phyloP scores from a whole-genome alignment of 306 rosid genomes.

The Adenanthera pavonina region DNA sequence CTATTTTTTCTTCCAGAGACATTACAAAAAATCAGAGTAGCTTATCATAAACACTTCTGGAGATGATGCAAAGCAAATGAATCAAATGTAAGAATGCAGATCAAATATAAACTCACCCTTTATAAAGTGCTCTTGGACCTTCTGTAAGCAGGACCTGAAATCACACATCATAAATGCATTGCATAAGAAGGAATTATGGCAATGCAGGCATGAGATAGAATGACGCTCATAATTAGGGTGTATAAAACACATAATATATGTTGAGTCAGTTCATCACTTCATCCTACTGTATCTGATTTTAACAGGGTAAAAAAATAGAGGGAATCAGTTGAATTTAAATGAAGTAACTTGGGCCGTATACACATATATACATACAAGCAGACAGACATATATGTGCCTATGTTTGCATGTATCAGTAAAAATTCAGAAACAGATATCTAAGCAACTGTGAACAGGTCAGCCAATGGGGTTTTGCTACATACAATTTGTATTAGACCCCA shows the following conservation, averaged over 20 bases:
- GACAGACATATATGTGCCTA: too few species aligned
- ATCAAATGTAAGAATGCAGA: conserved; percentile 21
- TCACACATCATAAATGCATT: conserved; percentile 35
- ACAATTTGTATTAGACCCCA: not conserved
- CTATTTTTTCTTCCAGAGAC: not conserved
- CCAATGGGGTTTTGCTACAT: not conserved
- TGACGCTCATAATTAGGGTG: conserved; percentile 2
- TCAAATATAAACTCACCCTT: conserved; percentile 73
- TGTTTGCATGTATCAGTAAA: too few species aligned
- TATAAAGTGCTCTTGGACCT: conserved; percentile 92
- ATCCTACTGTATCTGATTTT: not conserved
- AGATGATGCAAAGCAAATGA: conserved; percentile 36
- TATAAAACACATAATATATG: not conserved
- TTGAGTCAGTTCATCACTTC: conserved; percentile 9
- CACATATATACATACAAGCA: not conserved
- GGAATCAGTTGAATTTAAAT: not conserved
- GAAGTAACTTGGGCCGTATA: not conserved
- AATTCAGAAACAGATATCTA: not conserved
- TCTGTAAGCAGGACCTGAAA: conserved; percentile 80
- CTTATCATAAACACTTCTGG: not conserved
- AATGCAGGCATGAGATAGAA: conserved; percentile 22
- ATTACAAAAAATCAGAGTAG: not conserved
- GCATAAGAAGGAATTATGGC: conserved; percentile 23
- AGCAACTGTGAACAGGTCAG: not conserved
- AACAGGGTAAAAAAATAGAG: not conserved